phyloP scores from a whole-genome alignment of 768 basidiomycete species.

The Boletus eberwhitei region DNA sequence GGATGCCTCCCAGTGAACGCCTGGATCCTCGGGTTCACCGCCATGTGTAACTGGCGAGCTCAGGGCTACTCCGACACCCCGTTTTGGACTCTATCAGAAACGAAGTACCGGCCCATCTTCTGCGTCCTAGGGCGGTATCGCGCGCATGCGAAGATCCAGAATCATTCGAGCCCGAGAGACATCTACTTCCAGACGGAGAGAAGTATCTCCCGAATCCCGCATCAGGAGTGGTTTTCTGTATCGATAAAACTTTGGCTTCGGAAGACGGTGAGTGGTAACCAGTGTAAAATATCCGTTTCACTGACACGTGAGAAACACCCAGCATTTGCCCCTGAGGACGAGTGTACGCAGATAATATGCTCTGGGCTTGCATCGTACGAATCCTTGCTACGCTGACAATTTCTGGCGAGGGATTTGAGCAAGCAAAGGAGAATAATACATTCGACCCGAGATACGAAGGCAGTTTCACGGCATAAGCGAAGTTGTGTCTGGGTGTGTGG shows the following conservation, averaged over 20 bases:
- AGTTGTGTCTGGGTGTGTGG: background rate
- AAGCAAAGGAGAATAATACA: background rate
- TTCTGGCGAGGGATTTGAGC: background rate
- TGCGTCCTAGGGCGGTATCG: background rate
- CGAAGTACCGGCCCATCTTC: too few relatives aligned
- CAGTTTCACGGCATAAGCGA: background rate
- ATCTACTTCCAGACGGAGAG: background rate
- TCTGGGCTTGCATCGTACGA: background rate
- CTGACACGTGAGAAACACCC: background rate
- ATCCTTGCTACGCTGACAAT: background rate
- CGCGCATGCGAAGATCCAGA: background rate
- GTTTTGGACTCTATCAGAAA: too few relatives aligned
- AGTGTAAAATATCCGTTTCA: background rate
- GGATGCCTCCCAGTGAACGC: too few relatives aligned
- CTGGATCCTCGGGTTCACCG: too few relatives aligned
- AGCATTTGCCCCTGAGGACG: slow-evolving; percentile 1
- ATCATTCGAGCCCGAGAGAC: background rate
- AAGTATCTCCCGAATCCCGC: background rate
- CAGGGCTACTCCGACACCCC: too few relatives aligned
- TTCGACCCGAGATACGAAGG: background rate
- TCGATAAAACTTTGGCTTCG: slow-evolving; percentile 1
- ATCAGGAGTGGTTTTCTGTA: background rate
- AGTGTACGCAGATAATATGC: background rate
- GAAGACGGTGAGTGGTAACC: background rate
- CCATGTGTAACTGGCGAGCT: too few relatives aligned